phyloP scores from a whole-genome alignment of 495 filamentous ascomycete species.

The Extremus antarcticus region DNA sequence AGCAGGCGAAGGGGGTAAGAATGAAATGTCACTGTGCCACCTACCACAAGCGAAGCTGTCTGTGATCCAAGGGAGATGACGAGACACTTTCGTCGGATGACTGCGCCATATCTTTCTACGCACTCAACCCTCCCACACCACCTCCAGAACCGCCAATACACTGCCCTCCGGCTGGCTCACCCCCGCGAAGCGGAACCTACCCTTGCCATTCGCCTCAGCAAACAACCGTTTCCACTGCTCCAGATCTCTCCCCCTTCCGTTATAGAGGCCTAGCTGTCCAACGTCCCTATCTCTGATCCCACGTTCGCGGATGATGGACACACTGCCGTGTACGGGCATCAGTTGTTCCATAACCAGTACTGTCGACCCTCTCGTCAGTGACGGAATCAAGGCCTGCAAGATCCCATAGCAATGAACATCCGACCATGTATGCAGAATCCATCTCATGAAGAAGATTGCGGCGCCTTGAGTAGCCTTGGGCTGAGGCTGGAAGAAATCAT shows the following conservation, averaged over 20 bases:
- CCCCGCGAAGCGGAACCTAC: background rate
- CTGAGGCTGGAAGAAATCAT: conserved; percentile 36
- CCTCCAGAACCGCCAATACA: background rate
- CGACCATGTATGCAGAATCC: conserved; percentile 28
- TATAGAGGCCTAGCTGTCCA: background rate
- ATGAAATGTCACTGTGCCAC: no score
- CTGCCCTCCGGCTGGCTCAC: background rate
- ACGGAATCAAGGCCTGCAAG: conserved; percentile 41
- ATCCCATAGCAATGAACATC: conserved; percentile 47
- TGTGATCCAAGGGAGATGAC: no score
- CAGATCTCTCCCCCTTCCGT: background rate
- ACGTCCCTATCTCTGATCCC: background rate
- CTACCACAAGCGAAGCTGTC: no score
- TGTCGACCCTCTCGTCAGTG: conserved; percentile 35
- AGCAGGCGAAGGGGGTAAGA: no score
- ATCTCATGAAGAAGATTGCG: conserved; percentile 34
- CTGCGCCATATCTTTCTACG: no score
- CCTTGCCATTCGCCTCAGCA: background rate
- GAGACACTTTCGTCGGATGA: no score
- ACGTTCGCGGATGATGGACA: background rate
- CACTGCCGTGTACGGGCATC: conserved; percentile 20
- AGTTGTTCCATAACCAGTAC: conserved; percentile 45
- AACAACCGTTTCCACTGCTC: conserved; percentile 1
- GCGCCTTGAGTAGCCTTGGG: conserved; percentile 26
- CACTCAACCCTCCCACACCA: background rate